Evolutionary conservation across 2,329 filamentous ascomycete species (phyloP), one percentile per base, ranked within the genome.

Genomic region (Penicillium hesseltinei): DNA sequence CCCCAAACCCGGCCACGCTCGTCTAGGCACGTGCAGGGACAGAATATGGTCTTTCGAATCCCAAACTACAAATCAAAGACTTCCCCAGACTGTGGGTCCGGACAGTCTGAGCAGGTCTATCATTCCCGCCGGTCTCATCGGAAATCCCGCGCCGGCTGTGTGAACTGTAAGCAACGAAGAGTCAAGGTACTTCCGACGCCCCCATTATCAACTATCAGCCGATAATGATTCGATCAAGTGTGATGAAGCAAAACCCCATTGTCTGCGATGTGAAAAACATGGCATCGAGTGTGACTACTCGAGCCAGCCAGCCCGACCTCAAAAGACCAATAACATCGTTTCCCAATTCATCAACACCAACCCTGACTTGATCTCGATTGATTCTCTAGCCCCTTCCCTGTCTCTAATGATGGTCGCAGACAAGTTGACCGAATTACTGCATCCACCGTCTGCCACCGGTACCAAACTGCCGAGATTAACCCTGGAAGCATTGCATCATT

Each of bases 71-170:
- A 57, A 45, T 35, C 53, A 19, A 36, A 58, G 5, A 39, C 46
- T n/a, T 19, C 35, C 36, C 23, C 42, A 23, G 21, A 45, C 15
- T 53, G 54, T 38, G 55, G 50, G 29, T 44, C 46, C n/a, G 19
- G 56, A 11, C 31, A 43, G 11, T 31, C 48, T 15, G 65, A 64
- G 17, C 59, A 54, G 27, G 55, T 59, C 40, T 73, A 65, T 52
- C 71, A 71, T 56, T 29, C 71, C 39, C 69, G 72, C 23, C 66
- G 65, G 39, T 36, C 71, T 2, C 73, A 75, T 63, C 71, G 66
- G 35, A 74, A 74, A 59, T 75, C 72, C 39, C 67, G 71, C 17
- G 62, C 58, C 25, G 72, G 73, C 8, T 75, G 73, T 53, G 56
- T 57, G 35, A 69, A 66, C 42, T 75, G 72, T 58, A 75, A 75